Evolutionary conservation across 2,329 filamentous ascomycete genomes (phyloP).

Genomic region (Calonectria ilicicola): DNA sequence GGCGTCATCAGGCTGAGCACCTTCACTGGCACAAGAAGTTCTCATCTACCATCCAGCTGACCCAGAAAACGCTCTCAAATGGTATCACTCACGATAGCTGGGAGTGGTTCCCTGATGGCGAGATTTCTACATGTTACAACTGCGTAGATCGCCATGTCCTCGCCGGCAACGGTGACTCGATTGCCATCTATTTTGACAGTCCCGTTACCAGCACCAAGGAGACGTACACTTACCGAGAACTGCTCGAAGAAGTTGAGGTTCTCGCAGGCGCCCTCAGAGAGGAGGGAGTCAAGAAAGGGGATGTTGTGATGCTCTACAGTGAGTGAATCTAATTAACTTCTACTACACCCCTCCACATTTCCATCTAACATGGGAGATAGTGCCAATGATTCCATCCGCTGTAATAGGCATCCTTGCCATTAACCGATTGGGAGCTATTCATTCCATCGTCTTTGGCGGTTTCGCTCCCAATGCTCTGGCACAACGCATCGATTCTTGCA

Average conservation of each 20-base stretch:
- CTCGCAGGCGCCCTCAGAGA: conserved; percentile 86
- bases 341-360: neutral
- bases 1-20: conserved; percentile 78
- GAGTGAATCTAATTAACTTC: conserved; percentile 46
- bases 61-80: conserved; percentile 72
- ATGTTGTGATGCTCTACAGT: conserved; percentile 93
- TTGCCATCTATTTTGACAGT: conserved; percentile 89
- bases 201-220: conserved; percentile 82
- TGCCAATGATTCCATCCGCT: conserved; percentile 96
- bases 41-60: conserved; percentile 67
- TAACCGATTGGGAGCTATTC: conserved; percentile 85
- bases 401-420: conserved; percentile 88
- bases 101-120: conserved; percentile 90
- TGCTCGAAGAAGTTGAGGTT: conserved; percentile 84
- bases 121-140: conserved; percentile 93
- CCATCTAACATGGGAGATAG: conserved; percentile 53
- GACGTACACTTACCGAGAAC: conserved; percentile 78
- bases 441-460: conserved; percentile 93
- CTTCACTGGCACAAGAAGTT: conserved; percentile 87
- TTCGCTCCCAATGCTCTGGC: conserved; percentile 86
- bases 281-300: conserved; percentile 84
- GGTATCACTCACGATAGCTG: conserved; percentile 79
- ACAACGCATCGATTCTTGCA: conserved; percentile 87
- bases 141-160: conserved; percentile 91
- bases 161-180: conserved; percentile 77